Evolutionary conservation across 2,329 filamentous ascomycete species (phyloP).

Genomic region (Dactylellina haptotyla): DNA sequence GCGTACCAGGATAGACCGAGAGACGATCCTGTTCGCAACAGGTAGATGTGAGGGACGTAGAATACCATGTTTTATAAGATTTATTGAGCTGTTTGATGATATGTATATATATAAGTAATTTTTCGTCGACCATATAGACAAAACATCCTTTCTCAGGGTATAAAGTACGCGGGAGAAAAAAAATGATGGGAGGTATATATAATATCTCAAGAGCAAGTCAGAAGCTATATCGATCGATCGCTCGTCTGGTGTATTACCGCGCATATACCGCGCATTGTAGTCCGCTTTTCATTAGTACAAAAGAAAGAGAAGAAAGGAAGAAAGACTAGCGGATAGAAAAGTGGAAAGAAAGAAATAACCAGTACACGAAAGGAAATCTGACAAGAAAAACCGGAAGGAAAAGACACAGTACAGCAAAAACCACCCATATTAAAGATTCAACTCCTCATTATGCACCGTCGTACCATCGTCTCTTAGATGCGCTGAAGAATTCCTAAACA

Average conservation of each 20-base stretch:
- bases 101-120: background rate
- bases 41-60: background rate
- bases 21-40: background rate
- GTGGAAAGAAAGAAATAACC: background rate
- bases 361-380: background rate
- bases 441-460: slow-evolving; percentile 54
- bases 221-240: background rate
- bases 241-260: slow-evolving; percentile 18
- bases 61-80: too few species aligned
- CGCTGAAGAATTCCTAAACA: slow-evolving; percentile 93
- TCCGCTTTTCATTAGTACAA: background rate
- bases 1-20: background rate
- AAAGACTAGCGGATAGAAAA: too few species aligned
- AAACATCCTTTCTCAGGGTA: background rate
- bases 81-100: background rate
- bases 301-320: background rate
- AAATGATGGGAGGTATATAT: too few species aligned
- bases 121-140: too few species aligned
- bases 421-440: slow-evolving; percentile 44
- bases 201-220: background rate
- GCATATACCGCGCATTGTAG: slow-evolving; percentile 2
- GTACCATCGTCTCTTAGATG: slow-evolving; percentile 71
- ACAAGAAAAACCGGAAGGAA: background rate
- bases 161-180: background rate
- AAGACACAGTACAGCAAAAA: slow-evolving; percentile 55